phyloP scores from a whole-genome alignment of 768 basidiomycete genomes.

The Hortiboletus campestris region DNA sequence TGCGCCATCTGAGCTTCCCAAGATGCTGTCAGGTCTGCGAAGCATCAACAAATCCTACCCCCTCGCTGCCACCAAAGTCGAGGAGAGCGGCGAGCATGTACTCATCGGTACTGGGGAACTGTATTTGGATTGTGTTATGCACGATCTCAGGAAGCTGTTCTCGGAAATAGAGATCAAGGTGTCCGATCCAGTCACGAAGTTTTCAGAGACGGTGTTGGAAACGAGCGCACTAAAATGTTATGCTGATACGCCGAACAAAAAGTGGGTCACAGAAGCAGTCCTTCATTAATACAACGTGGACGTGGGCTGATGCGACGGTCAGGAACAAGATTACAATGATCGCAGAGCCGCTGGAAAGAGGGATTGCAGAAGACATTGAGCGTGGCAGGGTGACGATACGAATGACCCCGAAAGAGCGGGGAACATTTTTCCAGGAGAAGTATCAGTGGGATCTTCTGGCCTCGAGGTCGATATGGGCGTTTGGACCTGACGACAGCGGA shows the following conservation, averaged over 20 bases:
- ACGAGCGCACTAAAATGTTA: constrained; percentile 98
- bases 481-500: constrained; percentile 95
- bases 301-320: constrained; percentile 12
- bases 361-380: constrained; percentile 96
- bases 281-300: constrained; percentile 7
- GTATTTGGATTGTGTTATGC: constrained; percentile 95
- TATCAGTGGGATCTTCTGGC: constrained; percentile 99
- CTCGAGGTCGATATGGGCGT: constrained; percentile 98
- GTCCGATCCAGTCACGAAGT: constrained; percentile 97
- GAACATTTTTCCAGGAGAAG: constrained; percentile 93
- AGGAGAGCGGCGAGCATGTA: constrained; percentile 98
- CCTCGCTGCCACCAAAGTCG: constrained; percentile 90
- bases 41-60: constrained; percentile 99
- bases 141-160: constrained; percentile 88
- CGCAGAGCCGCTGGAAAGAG: constrained; percentile 93
- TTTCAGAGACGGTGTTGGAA: constrained; percentile 97
- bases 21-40: constrained; percentile 95
- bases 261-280: constrained; percentile 48
- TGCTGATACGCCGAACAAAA: constrained; percentile 99
- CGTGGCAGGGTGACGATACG: constrained; percentile 89
- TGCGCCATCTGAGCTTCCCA: constrained; percentile 94
- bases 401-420: constrained; percentile 93
- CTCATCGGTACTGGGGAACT: constrained; percentile 96
- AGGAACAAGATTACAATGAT: constrained; percentile 99
- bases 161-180: constrained; percentile 99